phyloP scores from a whole-genome alignment of 2,329 filamentous ascomycete species.

The Mycosphaerella sp. region DNA sequence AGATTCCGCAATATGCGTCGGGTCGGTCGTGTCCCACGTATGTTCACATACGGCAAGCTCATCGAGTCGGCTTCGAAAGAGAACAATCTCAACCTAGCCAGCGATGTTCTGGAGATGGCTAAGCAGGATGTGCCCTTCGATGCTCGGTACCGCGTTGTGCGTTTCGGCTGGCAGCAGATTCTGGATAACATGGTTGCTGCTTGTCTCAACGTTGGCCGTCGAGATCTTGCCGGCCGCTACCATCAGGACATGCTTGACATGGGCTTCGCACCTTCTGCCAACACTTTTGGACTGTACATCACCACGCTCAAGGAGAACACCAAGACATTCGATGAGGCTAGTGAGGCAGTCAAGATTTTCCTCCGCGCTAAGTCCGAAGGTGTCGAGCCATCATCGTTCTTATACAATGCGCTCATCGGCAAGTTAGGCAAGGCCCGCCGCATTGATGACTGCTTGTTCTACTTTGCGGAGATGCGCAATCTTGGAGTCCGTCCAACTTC shows the following conservation, averaged over 20 bases:
- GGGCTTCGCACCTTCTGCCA: slow-evolving; percentile 85
- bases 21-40: slow-evolving; percentile 82
- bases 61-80: slow-evolving; percentile 87
- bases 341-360: slow-evolving; percentile 96
- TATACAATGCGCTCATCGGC: slow-evolving; percentile 97
- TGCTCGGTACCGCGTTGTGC: slow-evolving; percentile 76
- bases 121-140: slow-evolving; percentile 80
- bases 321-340: slow-evolving; percentile 96
- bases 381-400: slow-evolving; percentile 90
- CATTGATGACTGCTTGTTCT: slow-evolving; percentile 96
- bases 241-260: slow-evolving; percentile 89
- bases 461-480: slow-evolving; percentile 95
- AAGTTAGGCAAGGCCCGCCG: slow-evolving; percentile 97
- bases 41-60: slow-evolving; percentile 94
- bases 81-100: slow-evolving; percentile 71
- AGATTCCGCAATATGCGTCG: slow-evolving; percentile 92
- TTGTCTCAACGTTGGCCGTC: slow-evolving; percentile 75
- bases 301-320: slow-evolving; percentile 97
- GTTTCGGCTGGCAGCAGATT: slow-evolving; percentile 94
- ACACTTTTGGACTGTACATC: slow-evolving; percentile 97
- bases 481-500: slow-evolving; percentile 91
- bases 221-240: slow-evolving; percentile 73
- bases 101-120: slow-evolving; percentile 85
- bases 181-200: slow-evolving; percentile 95
- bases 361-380: slow-evolving; percentile 87